Base-by-base conservation (phyloP, 768 basidiomycete genomes). In the Tremella fuciformis region DNA sequence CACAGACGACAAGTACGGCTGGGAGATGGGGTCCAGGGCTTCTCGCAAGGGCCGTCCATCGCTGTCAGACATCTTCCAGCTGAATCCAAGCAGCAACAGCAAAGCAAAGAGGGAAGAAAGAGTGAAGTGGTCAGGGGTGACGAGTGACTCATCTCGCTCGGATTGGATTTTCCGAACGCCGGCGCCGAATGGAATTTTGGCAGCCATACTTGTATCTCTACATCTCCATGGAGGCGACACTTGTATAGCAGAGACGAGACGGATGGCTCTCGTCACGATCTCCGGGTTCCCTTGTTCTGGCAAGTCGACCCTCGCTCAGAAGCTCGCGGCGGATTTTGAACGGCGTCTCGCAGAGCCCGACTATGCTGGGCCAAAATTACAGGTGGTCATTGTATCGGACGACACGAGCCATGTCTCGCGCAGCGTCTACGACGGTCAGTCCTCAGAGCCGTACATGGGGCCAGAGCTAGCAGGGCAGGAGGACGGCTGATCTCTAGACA, bases 201-300 rank as follows among this genome's bases (percentile, higher is more conserved):
- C 29, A 34, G 4, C 29, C 11, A 4, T 34, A 34, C 29, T 4
- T 11, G 11, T 11, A 34, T 34, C 29, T 34, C 4, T 34, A 34
- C 29, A 34, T 34, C 29, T 34, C 29, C 29, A 34, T 34, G 29
- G 11, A 34, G 11, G 29, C 29, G 29, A 11, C 29, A 34, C 29
- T 6, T 34, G 29, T 34, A 34, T 34, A 34, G 29, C 29, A 34
- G 11, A 11, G 29, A 34, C 29, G 29, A 18, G 48, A 21, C 37
- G 19, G 52, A 96, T 97, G 94, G 91, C 94, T n/a, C 82, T 96
- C 41, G 80, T 99, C 65, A 94, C 91, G 1, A 80, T 98, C 40
- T 83, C 88, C 25, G 94, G 94, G 15, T 93, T 82, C 78, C 94
- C 94, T 0, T 85, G 82, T 64, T 86, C 88, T 41, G 93, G 94